These are phyloP conservation scores for Arctostaphylos glauca DNA, from an alignment of 148 eudicot species.

Conservation along the genomic window DNA sequence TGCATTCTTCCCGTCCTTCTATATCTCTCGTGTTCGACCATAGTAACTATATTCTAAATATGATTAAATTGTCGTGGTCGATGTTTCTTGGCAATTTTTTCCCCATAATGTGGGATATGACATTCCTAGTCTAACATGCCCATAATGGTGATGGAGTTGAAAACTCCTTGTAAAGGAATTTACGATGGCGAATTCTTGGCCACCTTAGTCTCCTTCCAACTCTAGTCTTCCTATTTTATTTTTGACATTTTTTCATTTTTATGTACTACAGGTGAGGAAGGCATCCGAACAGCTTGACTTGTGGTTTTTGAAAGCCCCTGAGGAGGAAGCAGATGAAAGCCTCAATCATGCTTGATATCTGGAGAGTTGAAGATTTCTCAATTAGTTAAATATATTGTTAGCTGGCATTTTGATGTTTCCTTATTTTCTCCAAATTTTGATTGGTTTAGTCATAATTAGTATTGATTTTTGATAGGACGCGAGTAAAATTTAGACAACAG, in stretches of 20 bases:
- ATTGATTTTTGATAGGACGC: neutral
- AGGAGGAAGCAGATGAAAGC: constrained; percentile 19
- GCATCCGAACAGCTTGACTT: constrained; percentile 39
- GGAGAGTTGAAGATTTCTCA: neutral
- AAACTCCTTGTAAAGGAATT: too few species aligned
- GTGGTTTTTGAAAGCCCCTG: constrained; percentile 26
- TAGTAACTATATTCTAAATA: neutral
- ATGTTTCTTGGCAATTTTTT: neutral
- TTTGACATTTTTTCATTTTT: neutral
- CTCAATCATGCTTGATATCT: constrained; percentile 11
- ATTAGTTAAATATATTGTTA: neutral
- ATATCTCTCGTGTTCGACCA: too few species aligned
- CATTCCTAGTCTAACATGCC: too few species aligned
- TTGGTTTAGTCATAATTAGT: neutral
- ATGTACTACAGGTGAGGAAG: constrained; percentile 39
- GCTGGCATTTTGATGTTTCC: neutral
- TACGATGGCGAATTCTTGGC: too few species aligned
- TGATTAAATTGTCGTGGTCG: neutral
- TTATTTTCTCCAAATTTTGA: neutral
- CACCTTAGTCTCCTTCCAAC: too few species aligned
- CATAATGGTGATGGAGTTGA: too few species aligned
- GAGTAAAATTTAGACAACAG: neutral
- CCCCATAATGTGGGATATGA: too few species aligned
- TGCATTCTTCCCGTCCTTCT: neutral
- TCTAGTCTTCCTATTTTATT: too few species aligned